Evolutionary conservation across 129 eudicot species (phyloP).

Genomic region (Chrysanthemum makinoi): DNA sequence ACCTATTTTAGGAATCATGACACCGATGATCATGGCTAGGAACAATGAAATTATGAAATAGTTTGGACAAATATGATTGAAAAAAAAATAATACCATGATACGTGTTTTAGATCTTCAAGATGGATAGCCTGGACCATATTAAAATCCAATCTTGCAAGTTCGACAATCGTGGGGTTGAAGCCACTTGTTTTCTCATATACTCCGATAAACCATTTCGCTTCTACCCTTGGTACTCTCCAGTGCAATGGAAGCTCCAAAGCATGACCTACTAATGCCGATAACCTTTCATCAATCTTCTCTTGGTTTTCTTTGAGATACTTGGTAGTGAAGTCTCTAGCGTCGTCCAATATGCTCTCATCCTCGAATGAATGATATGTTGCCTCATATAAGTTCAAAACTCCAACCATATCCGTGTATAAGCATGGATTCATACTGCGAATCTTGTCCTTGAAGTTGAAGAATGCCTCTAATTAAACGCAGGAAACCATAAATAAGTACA

Average conservation of each 20-base stretch:
- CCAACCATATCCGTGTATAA: background rate
- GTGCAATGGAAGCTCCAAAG: background rate
- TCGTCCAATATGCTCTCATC: background rate
- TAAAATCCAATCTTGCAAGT: constrained; percentile 1
- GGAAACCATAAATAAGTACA: too few species aligned
- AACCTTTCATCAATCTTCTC: background rate
- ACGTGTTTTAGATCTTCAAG: background rate
- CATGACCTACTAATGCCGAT: background rate
- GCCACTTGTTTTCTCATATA: background rate
- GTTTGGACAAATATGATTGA: background rate
- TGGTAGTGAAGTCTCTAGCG: background rate
- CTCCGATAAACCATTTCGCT: background rate
- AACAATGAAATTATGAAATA: background rate
- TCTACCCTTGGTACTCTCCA: background rate
- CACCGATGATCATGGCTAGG: too few species aligned
- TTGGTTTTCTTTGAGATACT: background rate
- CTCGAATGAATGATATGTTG: too few species aligned
- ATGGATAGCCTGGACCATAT: constrained; percentile 3
- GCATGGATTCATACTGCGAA: too few species aligned
- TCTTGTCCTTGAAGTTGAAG: too few species aligned
- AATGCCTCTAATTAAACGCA: too few species aligned
- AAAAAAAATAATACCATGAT: background rate
- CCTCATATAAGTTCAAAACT: background rate
- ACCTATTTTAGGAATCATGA: too few species aligned
- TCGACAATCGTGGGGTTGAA: background rate